phyloP scores from a whole-genome alignment of 1,139 yeast genomes.

The Barnettozyma hawaiiensis region DNA sequence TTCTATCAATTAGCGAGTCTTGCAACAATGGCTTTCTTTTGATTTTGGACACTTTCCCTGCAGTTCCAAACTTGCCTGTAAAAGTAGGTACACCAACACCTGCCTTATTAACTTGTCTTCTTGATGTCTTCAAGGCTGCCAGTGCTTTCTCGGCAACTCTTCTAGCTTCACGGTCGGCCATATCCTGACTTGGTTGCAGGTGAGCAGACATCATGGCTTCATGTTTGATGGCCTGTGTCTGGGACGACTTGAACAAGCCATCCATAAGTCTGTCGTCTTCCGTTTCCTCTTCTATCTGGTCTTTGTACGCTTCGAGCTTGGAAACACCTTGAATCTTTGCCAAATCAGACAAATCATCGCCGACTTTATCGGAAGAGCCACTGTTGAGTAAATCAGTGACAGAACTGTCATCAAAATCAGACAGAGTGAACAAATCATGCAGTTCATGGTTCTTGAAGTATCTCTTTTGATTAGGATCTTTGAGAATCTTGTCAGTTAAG shows the following conservation, averaged over 20 bases:
- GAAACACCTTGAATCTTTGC: constrained; percentile 44
- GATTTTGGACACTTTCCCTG: constrained; percentile 47
- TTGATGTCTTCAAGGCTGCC: constrained; percentile 60
- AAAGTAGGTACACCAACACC: constrained; percentile 87
- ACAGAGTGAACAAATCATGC: constrained; percentile 82
- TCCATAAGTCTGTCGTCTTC: constrained; percentile 65
- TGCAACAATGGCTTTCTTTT: constrained; percentile 4
- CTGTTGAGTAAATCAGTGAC: constrained; percentile 1
- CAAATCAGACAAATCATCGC: constrained; percentile 51
- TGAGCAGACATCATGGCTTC: constrained; percentile 64
- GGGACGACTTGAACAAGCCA: constrained; percentile 59
- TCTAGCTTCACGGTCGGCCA: constrained; percentile 72
- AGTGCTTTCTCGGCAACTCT: constrained; percentile 76
- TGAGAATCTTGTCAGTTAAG: constrained; percentile 84
- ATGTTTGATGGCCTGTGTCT: constrained; percentile 72
- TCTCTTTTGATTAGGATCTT: constrained; percentile 91
- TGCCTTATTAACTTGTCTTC: constrained; percentile 56
- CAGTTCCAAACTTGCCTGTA: constrained; percentile 89
- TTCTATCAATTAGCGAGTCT: constrained; percentile 10
- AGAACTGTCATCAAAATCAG: constrained; percentile 53
- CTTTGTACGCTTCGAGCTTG: constrained; percentile 41
- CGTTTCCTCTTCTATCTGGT: constrained; percentile 37
- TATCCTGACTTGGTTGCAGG: constrained; percentile 44
- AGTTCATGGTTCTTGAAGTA: constrained; percentile 90
- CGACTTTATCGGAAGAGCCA: constrained; percentile 25